Base-by-base conservation (phyloP, 2,329 filamentous ascomycete genomes). In the Phoma herbarum region DNA sequence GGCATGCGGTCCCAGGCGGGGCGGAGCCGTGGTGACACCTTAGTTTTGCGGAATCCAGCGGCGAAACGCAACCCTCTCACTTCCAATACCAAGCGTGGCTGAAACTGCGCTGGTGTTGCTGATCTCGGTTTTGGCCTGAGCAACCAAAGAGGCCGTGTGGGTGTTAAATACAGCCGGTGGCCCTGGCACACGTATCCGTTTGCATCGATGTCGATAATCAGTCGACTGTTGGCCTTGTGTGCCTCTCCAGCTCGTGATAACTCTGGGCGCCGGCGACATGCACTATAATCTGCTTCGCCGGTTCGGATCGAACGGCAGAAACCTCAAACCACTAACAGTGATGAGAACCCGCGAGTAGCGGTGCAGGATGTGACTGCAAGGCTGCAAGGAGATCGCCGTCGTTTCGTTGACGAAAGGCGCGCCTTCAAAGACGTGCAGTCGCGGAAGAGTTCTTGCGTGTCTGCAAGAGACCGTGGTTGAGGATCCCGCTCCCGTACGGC, bases 101-200 rank as follows among this genome's bases (percentile, higher is more conserved):
- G 71, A 71, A 73, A 72, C 71, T 18, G 60, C 54, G 33, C 47
- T 61, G 47, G 61, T 53, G 46, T 52, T 60, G 65, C 56, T 64
- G 65, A 68, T 69, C 67, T 51, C 41, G 10, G 52, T 52, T 65
- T 68, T 69, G 65, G 65, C 67, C 28, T 51, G 48, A 53, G 48
- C 57, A 57, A 33, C 43, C 44, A 42, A 29, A 23, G 53, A 44
- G 52, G 26, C 59, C 39, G 51, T 57, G 42, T 46, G 57, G 41
- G 33, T 52, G 46, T 45, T 53, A 41, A 45, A 51, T 11, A 29
- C 18, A 42, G 20, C 47, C 37, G 50, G 23, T 22, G 14, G 55
- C 53, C 49, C 60, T 57, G 50, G 52, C 60, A 52, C 28, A 47
- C 23, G 43, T 28, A 46, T 47, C 35, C 47, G 22, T 41, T 45